Base-by-base conservation (phyloP, 2,329 filamentous ascomycete species). In the Blumeria hordei region DNA sequence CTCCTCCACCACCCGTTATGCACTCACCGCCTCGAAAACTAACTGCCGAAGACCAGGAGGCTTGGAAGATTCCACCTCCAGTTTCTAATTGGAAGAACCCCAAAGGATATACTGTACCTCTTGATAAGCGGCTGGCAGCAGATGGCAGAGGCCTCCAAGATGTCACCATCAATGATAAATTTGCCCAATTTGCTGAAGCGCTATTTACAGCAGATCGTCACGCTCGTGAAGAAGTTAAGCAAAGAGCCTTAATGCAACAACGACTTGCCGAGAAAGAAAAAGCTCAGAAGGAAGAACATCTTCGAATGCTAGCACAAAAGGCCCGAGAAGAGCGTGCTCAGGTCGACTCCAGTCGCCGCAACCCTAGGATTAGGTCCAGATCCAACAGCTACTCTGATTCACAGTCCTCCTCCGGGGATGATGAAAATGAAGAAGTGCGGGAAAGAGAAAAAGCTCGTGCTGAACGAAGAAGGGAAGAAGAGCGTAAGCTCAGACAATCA, bases 31-130 rank as follows among this genome's bases (percentile, higher is more conserved):
- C 92, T 0, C 75, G 92, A 58, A 98, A 96, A 65, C 74, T 98
- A 58, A 98, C 92, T 0, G 92, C 90, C 6, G 88, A 94, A 67
- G 92, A 98, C 62, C 90, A 96, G 68, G 92, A 96, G 67, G 86
- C 85, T 57, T 98, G 92, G 92, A 88, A 82, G 64, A 95, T 86
- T 35, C 81, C 81, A 0, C 88, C 90, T 2, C 85, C 90, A 0
- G 82, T 98, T 1, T 94, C 86, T 18, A 96, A 96, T 68, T 98
- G 92, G 92, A 98, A 98, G 76, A 98, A 98, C 67, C 86, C 90
- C 0, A 96, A 96, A 71, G 92, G 92, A 63, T 98, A 94, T 65
- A 98, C 92, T 0, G 86, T 98, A 0, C 87, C 92, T 0, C 69
- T 98, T 54, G 92, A 98, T 67, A 98, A 98, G 72, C 82, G 92